Base-by-base conservation (phyloP, 73 alveolate genomes). In the Stentor coeruleus region DNA sequence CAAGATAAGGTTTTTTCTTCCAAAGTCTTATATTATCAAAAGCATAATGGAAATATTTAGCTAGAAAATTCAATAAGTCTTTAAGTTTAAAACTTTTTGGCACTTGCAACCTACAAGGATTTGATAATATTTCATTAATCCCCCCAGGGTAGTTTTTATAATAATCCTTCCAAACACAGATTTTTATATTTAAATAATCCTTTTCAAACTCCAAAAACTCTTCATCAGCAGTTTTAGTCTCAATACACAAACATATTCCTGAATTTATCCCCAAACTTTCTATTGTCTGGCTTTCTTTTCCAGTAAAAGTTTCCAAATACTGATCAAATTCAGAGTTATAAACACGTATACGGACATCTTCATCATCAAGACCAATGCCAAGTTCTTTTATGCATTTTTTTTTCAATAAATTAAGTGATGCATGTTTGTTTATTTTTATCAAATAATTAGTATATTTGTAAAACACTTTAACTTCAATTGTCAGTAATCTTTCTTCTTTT, bases 401-500 rank as follows among this genome's bases (percentile, higher is more conserved):
- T 66, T 66, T 66, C 40, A 66, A 40, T 1, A 20, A 20, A 26
- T 66, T 20, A 1, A 66, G 33, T 26, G 79, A 11, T 26, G 39
- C 42, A 26, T 20, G 26, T 66, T 66, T 66, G n/a, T 31, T 66
- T 1, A 66, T 66, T 20, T 28, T 66, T 37, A 66, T 33, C 11
- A 20, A 28, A 28, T 66, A 28, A 1, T 26, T 31, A 28, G n/a
- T 31, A 0, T 20, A 26, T 20, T 20, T 20, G 15, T 26, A 26
- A 66, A 20, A 66, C 40, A 66, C 79, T 20, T 66, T 66, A 28
- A 33, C 1, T 31, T 66, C 40, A 0, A 66, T 1, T 2, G n/a
- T 37, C 79, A 66, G n/a, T 20, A 66, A 33, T 66, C 37, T 66
- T 66, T 66, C 79, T 66, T 66, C 79, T 40, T 15, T 66, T 66